Conservation (phyloP, 768 basidiomycete species). For the Udeniomyces megalosporus region DNA sequence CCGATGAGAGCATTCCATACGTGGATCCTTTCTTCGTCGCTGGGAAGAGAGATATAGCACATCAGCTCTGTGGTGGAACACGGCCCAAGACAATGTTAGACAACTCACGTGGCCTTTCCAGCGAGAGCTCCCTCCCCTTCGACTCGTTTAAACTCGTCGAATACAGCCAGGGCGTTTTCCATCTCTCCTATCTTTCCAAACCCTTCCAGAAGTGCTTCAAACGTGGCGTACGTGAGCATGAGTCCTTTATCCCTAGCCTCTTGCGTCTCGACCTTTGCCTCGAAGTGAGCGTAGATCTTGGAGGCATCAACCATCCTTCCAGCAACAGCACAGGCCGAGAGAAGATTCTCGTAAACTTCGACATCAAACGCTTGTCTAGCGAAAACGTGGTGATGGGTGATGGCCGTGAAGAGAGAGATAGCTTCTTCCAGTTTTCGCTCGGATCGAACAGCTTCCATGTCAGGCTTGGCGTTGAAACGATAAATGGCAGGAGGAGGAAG, state of each 20-base stretch:
- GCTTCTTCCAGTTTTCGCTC: constrained; percentile 61
- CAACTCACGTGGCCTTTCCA: too few relatives aligned
- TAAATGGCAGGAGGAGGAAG: not conserved
- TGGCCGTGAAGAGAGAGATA: constrained; percentile 53
- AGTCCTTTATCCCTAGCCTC: not conserved
- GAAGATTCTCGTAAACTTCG: constrained; percentile 39
- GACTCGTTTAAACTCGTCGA: constrained; percentile 39
- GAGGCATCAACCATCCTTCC: constrained; percentile 46
- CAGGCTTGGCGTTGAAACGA: not conserved
- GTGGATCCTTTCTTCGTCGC: constrained; percentile 31
- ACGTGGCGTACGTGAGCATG: constrained; percentile 26
- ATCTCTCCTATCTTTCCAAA: constrained; percentile 43
- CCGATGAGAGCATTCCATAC: constrained; percentile 50
- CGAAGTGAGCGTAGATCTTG: constrained; percentile 48
- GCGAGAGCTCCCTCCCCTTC: constrained; percentile 3
- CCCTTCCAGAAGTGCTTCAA: constrained; percentile 42
- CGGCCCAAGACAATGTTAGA: too few relatives aligned
- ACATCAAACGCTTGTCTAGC: constrained; percentile 26
- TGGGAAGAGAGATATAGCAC: too few relatives aligned
- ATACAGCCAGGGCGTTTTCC: constrained; percentile 42
- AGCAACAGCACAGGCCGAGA: constrained; percentile 47
- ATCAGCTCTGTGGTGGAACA: constrained; percentile 17
- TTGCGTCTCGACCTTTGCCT: constrained; percentile 27
- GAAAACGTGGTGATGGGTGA: constrained; percentile 32
- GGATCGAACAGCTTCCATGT: constrained; percentile 34